Evolutionary conservation across 768 basidiomycete genomes (phyloP), one percentile per base, ranked within the genome.

Genomic region (Rossbeevera mucosa): DNA sequence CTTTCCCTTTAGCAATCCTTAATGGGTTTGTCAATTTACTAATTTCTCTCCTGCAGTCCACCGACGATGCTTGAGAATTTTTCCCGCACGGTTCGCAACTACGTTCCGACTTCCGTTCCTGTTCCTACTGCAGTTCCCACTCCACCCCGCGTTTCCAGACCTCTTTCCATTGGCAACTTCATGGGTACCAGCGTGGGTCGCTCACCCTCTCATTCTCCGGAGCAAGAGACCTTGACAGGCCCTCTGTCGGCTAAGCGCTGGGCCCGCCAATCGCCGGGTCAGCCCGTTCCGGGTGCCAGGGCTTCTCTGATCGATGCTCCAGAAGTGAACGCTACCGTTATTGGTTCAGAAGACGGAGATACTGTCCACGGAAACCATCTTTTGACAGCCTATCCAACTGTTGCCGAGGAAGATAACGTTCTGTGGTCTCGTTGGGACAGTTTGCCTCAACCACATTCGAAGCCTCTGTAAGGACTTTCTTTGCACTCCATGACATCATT

Each of bases 91-190:
- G 69, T 83, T 24, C 77, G 80, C 43, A 74, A 70, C 55, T 82
- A 82, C 50, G 76, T 80, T 7, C 81, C 80, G 4, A 71, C 76
- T 16, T 75, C 77, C 7, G 77, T 80, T 47, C 70, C 77, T 13
- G 74, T 81, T 25, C 74, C 80, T 1, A 64, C 71, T 2, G 74
- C 78, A 1, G 66, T 71, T 1, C 77, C 80, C 14, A 73, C 79
- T 16, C 76, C 78, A 0, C 76, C 78, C 1, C 72, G 73, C 13
- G 73, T 80, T 22, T 80, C 80, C 5, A 69, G 73, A 12, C 80
- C 78, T 0, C 61, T 78, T 25, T 76, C 74, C 0, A 77, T 76
- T 47, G 79, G 78, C 14, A 74, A 61, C 38, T 77, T 76, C 57
- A 69, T 75, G 56, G 58, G 58, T 21, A 40, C 64, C 7, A 64